Evolutionary conservation across 2,329 filamentous ascomycete genomes (phyloP).

Genomic region (Phaeomoniella chlamydospora): DNA sequence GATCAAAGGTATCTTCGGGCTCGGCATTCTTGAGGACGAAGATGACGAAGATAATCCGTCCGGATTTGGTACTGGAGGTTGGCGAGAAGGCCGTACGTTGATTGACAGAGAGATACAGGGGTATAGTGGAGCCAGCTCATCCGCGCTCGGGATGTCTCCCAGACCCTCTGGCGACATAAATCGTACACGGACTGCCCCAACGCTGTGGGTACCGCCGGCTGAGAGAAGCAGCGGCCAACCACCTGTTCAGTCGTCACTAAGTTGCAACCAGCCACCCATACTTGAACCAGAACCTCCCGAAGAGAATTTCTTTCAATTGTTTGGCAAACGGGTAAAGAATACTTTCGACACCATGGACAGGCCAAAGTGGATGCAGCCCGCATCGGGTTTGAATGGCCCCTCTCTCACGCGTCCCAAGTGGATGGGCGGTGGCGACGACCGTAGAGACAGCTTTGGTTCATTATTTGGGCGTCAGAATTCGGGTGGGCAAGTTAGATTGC

Average conservation of each 20-base stretch:
- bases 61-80: slow-evolving; percentile 63
- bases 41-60: slow-evolving; percentile 48
- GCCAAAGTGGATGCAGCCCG: slow-evolving; percentile 60
- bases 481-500: not conserved
- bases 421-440: slow-evolving; percentile 48
- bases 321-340: slow-evolving; percentile 78
- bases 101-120: slow-evolving; percentile 68
- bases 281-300: slow-evolving; percentile 51
- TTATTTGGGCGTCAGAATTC: not conserved
- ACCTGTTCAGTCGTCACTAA: slow-evolving; percentile 1
- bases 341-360: slow-evolving; percentile 73
- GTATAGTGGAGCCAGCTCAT: slow-evolving; percentile 30
- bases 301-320: slow-evolving; percentile 69
- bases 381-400: slow-evolving; percentile 40
- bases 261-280: slow-evolving; percentile 8
- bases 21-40: slow-evolving; percentile 65
- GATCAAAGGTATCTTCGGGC: slow-evolving; percentile 62
- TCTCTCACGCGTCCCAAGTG: slow-evolving; percentile 65
- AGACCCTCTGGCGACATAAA: slow-evolving; percentile 5
- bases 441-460: slow-evolving; percentile 4
- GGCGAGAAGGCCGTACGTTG: slow-evolving; percentile 81
- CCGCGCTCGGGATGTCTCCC: slow-evolving; percentile 26
- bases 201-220: slow-evolving; percentile 17
- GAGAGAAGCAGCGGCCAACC: slow-evolving; percentile 6
- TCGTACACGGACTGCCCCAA: slow-evolving; percentile 15